phyloP scores from a whole-genome alignment of 176 grass and related monocot species.

The Eragrostis nindensis region DNA sequence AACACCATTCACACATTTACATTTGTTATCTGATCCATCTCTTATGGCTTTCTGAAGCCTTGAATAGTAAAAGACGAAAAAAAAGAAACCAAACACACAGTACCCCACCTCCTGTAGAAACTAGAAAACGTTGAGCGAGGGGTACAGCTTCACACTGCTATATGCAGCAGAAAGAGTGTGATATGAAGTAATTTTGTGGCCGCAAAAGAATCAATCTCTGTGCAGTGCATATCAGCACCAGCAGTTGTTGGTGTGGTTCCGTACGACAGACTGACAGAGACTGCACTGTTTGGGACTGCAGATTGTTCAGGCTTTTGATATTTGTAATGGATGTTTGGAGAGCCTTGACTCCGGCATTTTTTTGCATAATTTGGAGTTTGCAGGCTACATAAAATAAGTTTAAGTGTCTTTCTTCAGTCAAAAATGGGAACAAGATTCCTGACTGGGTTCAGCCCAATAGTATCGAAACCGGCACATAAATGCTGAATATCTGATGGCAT shows the following conservation, averaged over 20 bases:
- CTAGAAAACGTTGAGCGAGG: not conserved
- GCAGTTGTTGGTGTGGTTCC: not conserved
- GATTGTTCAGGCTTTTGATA: not conserved
- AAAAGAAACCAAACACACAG: not conserved
- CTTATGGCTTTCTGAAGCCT: not conserved
- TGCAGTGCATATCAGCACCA: not conserved
- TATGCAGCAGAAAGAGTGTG: too few species aligned
- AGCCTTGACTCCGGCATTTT: not conserved
- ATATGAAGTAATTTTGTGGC: not conserved
- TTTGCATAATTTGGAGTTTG: not conserved
- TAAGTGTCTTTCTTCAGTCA: not conserved
- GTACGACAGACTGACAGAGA: not conserved
- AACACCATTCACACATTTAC: too few species aligned
- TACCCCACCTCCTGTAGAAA: not conserved
- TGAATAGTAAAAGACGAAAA: not conserved
- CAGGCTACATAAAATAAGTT: not conserved
- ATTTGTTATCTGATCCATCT: not conserved
- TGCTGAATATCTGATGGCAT: constrained; percentile 15
- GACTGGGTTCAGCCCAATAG: not conserved
- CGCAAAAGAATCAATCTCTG: not conserved
- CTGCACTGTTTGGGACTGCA: not conserved
- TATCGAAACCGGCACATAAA: not conserved
- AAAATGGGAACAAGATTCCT: not conserved
- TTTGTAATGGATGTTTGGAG: not conserved
- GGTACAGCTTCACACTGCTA: not conserved